Base-by-base conservation (phyloP, 306 rosid species). In the Chamaecrista fasciculata region DNA sequence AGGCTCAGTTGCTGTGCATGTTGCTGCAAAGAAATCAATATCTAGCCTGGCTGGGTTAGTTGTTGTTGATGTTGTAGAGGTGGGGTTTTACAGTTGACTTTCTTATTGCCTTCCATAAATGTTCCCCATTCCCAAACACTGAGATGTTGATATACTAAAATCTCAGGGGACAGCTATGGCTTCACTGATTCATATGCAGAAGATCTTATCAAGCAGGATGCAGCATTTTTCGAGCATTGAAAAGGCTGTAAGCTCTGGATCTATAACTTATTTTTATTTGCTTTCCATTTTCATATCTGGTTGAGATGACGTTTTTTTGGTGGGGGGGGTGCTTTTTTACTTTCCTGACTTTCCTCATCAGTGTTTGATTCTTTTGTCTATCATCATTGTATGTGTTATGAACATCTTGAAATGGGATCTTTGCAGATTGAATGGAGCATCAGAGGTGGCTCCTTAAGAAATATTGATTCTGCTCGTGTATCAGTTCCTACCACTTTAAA, bases 41-140 rank as follows among this genome's bases (percentile, higher is more conserved):
- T 66, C 95, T 71, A 88, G 82, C 80, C 79, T 91, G 81, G 96
- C 96, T 78, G 99, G 99, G 67, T 80, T 94, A 72, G 79, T 94
- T n/a, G 89, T 94, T 66, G 94, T 94, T 78, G 99, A 94, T 78
- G 99, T 94, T 79, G 99, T 91, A 72, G 99, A 94, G 99, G 99
- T 94, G 66, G 82, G 67, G 67, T 63, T 67, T 57, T 44, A 33
- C 66, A 28, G 66, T 37, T 53, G 52, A 48, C 50, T 68, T 24
- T 77, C 21, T 28, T 63, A 25, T 26, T 8, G 36, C 74, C 65
- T 46, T 46, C 52, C 50, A 46, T 65, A 65, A 76, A 63, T 21
- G 47, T 52, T 72, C 56, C 15, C 69, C n/a, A n/a, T 69, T 66
- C 14, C 4, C 75, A 56, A 51, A 43, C 53, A 53, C 63, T 47